Base-by-base conservation (phyloP, 768 basidiomycete species). In the Amanita polypyramis region DNA sequence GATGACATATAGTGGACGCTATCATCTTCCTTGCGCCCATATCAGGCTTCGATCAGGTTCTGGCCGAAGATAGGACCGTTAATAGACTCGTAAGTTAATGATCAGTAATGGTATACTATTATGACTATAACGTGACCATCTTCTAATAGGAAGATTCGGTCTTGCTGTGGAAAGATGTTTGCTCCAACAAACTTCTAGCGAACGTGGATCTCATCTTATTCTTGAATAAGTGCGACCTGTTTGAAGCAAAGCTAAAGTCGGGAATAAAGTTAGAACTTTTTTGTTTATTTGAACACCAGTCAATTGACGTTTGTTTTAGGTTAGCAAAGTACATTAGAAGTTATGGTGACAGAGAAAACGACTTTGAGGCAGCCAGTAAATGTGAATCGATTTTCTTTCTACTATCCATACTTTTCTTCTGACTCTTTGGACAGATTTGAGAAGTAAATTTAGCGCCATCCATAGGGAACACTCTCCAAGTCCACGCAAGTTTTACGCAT, bases 161-260 rank as follows among this genome's bases (percentile, higher is more conserved):
- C n/a, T 68, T 89, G n/a, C 71, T 92, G 0, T 92, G 88, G 88
- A 89, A 87, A 63, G 76, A 82, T 3, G 76, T 91, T 12, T 91
- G 89, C 63, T 79, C 80, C 10, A 89, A 87, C 66, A 88, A 80
- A 63, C 74, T 91, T 7, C 73, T 92, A 0, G 81, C 80, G 5
- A 77, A 76, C 47, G 89, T 90, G 42, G 85, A 89, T 56, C 69
- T 91, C 29, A 80, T 91, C 44, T 70, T 91, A 21, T 92, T 91
- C 70, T 72, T 92, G 45, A 91, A 91, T 70, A 92, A 92, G 58
- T 89, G 88, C 56, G 87, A 91, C 61, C 83, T 90, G 47, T 67
- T 91, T 34, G 80, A 83, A 38, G 58, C 68, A 47, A 91, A 91
- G 63, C 66, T 90, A 34, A 69, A 70, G 19, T 62, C 73, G 1